Evolutionary conservation across 768 basidiomycete genomes (phyloP), one percentile per base, ranked within the genome.

Genomic region (Hemileccinum impolitum): DNA sequence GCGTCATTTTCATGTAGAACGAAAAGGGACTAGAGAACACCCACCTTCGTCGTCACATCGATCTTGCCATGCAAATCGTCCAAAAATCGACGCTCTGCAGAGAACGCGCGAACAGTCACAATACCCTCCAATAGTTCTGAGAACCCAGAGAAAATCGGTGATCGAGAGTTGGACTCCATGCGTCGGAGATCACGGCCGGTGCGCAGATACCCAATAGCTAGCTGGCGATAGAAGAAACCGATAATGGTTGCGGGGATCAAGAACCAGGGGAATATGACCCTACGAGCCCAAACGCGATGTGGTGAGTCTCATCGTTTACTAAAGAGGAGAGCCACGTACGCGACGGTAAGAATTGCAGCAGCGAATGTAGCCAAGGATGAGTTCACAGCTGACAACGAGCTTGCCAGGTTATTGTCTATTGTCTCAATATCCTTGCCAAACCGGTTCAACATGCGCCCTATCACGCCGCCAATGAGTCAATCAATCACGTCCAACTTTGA

Each of bases 91-190:
- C 71, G 70, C 62, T 95, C 92, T 0, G 83, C 86, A 1, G 87
- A 85, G 70, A 95, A 97, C 0, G 94, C 94, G 48, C 94, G 80
- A 36, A 95, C 88, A 6, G 92, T 93, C n/a, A 93, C 88, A 39
- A 94, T 89, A 19, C 92, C 92, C 44, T 93, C 88, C 17, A 95
- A 66, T 10, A 94, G 68, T 60, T 92, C 90, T 12, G 81, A 80
- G 54, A 91, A 93, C 47, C 85, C 87, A 7, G 86, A 85, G 68
- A 86, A 90, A 52, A 91, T 90, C 0, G 91, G 88, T 0, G 87
- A 89, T 12, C 90, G 76, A 1, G 86, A 81, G 57, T 90, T 94
- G 1, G 90, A 90, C 64, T 95, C 94, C 84, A 96, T 90, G 17
- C 94, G 78, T 50, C 91, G 79, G 17, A 95, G 70, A 60, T 94